Base-by-base conservation (phyloP, 805 yeast species). In the Metschnikowia borealis region DNA sequence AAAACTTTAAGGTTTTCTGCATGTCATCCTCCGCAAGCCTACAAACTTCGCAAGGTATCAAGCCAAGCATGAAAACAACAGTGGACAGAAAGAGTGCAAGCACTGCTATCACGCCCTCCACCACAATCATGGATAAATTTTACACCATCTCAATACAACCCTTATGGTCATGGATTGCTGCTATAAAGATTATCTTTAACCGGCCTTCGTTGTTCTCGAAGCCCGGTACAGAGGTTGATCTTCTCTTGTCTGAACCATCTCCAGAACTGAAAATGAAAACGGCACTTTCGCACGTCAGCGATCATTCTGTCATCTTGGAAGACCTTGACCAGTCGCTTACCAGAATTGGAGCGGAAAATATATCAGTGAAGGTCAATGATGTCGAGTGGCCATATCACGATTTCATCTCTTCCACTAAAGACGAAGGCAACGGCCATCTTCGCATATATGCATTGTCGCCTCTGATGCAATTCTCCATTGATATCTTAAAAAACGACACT, bases 131-230 rank as follows among this genome's bases (percentile, higher is more conserved):
- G 56, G 62, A 58, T 46, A 53, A 49, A 37, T 49, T 54, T 17
- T 55, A 50, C 35, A 55, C 60, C 6, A 57, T 64, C 5, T 58
- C 60, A 7, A 54, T 62, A 14, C 78, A 73, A 54, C 77, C 78
- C 10, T 62, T 73, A 39, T 73, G 78, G 78, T 66, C 74, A 1
- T 59, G 72, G 50, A 52, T 73, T 15, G 77, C 78, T 2, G 76
- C 74, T 0, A 54, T 64, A 21, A 72, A 71, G 43, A 62, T 71
- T 7, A 54, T 72, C 5, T 39, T 62, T 14, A 56, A 53, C 23
- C 58, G 60, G 26, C 69, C 75, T 1, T 53, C 54, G 15, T 56
- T 67, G 5, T 73, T 73, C 42, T 60, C 64, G 20, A 75, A 74
- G 7, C 57, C 62, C 23, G 38, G 36, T 18, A 14, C 45, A n/a